phyloP scores from a whole-genome alignment of 2,329 filamentous ascomycete species.

The Xylaria multiplex region DNA sequence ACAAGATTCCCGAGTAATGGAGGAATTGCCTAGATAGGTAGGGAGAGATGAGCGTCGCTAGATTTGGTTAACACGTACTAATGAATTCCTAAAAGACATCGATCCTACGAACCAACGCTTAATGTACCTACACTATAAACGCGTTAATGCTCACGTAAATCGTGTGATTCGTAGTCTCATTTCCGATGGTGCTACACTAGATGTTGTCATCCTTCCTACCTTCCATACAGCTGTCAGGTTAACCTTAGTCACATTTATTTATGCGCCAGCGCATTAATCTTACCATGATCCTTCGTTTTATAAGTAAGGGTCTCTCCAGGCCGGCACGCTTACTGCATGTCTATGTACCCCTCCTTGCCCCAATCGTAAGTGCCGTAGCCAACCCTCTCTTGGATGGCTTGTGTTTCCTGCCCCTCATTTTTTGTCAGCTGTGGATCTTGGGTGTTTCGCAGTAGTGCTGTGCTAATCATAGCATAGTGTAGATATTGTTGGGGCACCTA shows the following conservation, averaged over 20 bases:
- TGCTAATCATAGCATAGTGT: constrained; percentile 26
- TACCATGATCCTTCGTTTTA: constrained; percentile 32
- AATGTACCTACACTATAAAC: neutral
- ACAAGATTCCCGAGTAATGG: neutral
- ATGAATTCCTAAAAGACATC: neutral
- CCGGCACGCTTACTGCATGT: constrained; percentile 29
- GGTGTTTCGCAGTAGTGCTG: constrained; percentile 32
- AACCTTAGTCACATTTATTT: constrained; percentile 5
- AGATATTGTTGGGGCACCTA: neutral
- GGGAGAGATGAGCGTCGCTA: neutral
- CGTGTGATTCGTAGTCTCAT: constrained; percentile 6
- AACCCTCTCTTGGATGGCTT: neutral
- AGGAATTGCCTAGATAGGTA: neutral
- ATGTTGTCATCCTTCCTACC: constrained; percentile 15
- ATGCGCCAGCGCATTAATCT: constrained; percentile 32
- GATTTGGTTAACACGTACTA: neutral
- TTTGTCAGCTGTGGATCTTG: constrained; percentile 27
- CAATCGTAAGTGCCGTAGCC: constrained; percentile 12
- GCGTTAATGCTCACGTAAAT: neutral
- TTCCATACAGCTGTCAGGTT: constrained; percentile 2
- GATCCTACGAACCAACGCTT: neutral
- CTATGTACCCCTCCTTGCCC: constrained; percentile 16
- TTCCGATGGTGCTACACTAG: neutral
- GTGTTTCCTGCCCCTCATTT: constrained; percentile 20
- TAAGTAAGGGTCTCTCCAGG: constrained; percentile 19